Base-by-base conservation (phyloP, 305 asterid genomes). In the Fraxinus nigra region DNA sequence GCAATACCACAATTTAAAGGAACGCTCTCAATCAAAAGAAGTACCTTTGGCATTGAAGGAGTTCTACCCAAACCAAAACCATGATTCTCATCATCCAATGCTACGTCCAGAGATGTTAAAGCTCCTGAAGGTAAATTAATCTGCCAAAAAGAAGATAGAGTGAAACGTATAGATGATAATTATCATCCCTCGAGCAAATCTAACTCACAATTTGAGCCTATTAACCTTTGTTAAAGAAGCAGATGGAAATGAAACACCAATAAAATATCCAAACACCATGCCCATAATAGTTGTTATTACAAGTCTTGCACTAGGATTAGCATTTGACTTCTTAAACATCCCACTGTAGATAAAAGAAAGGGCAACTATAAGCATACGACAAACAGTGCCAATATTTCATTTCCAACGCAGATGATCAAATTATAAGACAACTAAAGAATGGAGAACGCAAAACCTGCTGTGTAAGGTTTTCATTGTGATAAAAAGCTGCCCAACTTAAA, bases 171-270 rank as follows among this genome's bases (percentile, higher is more conserved):
- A 78, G 70, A 18, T 1, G 35, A 75, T 26, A 74, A 81, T 76
- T 59, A 33, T 61, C 65, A 24, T 75, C 10, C 18, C 70, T 48
- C 20, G 73, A 81, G 54, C 69, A 56, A 72, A 43, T 76, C 11
- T 69, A 73, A 3, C 40, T 16, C 24, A 37, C 13, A 72, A 77
- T 38, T 69, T 35, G 54, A 75, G 56, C 28, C 80, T 59, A 59
- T 7, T 51, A 88, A 93, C 98, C 93, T 90, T 93, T 75, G 90
- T 86, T 82, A 91, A 86, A 76, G 95, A 84, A 88, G 85, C 90
- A 70, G 91, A 91, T 51, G 98, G 98, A 89, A 91, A 92, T 28
- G 97, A 92, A 86, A 91, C 89, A 78, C 97, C 97, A 26, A 93
- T 80, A 78, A 90, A 92, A 88, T 93, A 93, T 82, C 98, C 98